Base-by-base conservation (phyloP, 768 basidiomycete genomes). In the Trametes cingulata region DNA sequence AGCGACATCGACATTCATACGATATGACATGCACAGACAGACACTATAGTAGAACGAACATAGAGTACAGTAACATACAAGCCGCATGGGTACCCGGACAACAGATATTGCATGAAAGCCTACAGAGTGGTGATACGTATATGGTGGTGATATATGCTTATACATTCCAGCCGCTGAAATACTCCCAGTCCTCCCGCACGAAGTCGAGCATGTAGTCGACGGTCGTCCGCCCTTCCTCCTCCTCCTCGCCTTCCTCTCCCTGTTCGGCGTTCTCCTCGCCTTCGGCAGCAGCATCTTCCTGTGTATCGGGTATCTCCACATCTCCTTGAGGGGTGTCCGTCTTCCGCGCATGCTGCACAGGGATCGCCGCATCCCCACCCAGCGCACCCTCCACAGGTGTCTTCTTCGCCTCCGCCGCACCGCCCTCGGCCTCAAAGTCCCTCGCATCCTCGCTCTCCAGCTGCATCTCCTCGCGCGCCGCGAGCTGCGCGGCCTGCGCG, bases 141-240 rank as follows among this genome's bases (percentile, higher is more conserved):
- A 37, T 14, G 36, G 36, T 37, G n/a, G 42, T 43, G 42, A 55
- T 43, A 35, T 20, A 35, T 15, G 43, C 10, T 52, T 10, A 77
- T 85, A 88, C 27, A 52, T 85, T 80, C 89, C 90, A 91, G 42
- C 88, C 87, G 58, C 75, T 77, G 75, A 93, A 93, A 72, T 81
- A 87, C 37, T 86, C 86, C 69, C 79, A 81, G 64, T 93, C 88
- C 41, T 67, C 69, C 52, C 80, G 76, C 24, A 88, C 85, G 65
- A 85, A 80, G 15, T 76, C 69, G 29, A 97, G 76, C 93, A 97
- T 95, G 68, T 92, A 95, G 57, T 95, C 93, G 40, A 88, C 86
- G 17, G 88, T 78, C 9, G 85, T 87, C 15, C 91, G 92, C 1
- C 88, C 87, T 37, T 89, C 86, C 3, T 76, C 76, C 12, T 72